Conservation (phyloP, 768 basidiomycete species). For the Collybiopsis luxurians region DNA sequence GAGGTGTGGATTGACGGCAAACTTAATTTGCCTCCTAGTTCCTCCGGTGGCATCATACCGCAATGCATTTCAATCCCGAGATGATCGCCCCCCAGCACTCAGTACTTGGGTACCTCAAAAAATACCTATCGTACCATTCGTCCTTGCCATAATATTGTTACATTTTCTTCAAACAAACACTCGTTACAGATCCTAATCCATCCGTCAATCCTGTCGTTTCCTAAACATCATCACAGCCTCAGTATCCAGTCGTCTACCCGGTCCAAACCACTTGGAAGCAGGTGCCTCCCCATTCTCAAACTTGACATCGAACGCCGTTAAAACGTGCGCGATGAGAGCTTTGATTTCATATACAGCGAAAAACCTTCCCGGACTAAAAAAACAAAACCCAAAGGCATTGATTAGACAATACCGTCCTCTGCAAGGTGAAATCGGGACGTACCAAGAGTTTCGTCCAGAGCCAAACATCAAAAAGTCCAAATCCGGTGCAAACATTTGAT, state of each 20-base stretch:
- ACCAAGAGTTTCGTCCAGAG: conserved; percentile 30
- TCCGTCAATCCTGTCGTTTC: neutral
- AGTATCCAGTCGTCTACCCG: conserved; percentile 10
- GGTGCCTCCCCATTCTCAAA: conserved; percentile 23
- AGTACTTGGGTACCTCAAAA: no score
- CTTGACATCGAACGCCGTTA: conserved; percentile 39
- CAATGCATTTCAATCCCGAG: no score
- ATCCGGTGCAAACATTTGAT: conserved; percentile 31
- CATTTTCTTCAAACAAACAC: no score
- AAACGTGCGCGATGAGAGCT: conserved; percentile 35
- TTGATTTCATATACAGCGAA: conserved; percentile 45
- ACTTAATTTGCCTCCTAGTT: no score
- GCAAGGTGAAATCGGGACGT: neutral
- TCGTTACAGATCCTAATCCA: no score
- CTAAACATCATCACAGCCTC: conserved; percentile 15
- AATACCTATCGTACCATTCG: no score
- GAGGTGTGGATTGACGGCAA: no score
- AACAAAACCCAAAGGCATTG: neutral
- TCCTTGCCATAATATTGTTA: no score
- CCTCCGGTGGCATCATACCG: no score
- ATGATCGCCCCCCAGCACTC: no score
- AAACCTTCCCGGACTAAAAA: conserved; percentile 38
- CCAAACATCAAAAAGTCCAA: conserved; percentile 37
- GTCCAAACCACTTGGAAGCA: conserved; percentile 8
- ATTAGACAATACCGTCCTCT: neutral